Evolutionary conservation across 1,139 yeast genomes (phyloP).

Genomic region (Yarrowia galli): DNA sequence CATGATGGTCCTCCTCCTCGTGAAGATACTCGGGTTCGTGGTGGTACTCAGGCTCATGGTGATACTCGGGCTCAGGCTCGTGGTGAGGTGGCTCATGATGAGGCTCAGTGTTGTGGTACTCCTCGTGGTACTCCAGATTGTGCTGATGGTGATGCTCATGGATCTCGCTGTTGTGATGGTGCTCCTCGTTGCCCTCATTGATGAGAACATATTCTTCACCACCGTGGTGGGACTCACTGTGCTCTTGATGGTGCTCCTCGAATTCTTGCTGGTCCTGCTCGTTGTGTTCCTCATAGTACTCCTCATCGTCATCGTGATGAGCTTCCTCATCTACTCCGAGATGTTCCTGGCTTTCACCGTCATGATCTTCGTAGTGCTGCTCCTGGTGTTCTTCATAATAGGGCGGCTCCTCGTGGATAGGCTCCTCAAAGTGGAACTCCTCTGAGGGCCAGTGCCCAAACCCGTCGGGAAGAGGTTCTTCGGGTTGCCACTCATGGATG

Average conservation of each 20-base stretch:
- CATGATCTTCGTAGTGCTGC: neutral
- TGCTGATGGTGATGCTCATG: conserved; percentile 21
- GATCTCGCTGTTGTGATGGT: neutral
- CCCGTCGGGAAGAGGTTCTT: neutral
- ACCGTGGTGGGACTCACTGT: neutral
- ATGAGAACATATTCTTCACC: neutral
- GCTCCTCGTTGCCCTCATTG: neutral
- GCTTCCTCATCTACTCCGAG: neutral
- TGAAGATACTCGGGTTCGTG: neutral
- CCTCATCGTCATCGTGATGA: conserved; percentile 5
- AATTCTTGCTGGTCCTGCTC: neutral
- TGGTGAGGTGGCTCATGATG: neutral
- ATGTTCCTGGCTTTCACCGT: neutral
- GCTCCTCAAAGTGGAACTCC: neutral
- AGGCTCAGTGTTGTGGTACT: conserved; percentile 6
- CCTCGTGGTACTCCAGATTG: conserved; percentile 30
- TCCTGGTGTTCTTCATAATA: neutral
- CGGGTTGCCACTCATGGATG: neutral
- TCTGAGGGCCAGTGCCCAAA: neutral
- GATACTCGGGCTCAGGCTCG: neutral
- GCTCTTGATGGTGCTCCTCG: conserved; percentile 2
- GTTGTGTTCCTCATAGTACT: neutral
- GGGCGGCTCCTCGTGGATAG: neutral
- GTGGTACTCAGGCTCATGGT: neutral
- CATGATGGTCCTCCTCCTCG: neutral